Percentiles rank a stretch among this genome's conserved stretches.
Conservation (phyloP, 2,329 filamentous ascomycete species). For the Trichoderma koningii region DNA sequence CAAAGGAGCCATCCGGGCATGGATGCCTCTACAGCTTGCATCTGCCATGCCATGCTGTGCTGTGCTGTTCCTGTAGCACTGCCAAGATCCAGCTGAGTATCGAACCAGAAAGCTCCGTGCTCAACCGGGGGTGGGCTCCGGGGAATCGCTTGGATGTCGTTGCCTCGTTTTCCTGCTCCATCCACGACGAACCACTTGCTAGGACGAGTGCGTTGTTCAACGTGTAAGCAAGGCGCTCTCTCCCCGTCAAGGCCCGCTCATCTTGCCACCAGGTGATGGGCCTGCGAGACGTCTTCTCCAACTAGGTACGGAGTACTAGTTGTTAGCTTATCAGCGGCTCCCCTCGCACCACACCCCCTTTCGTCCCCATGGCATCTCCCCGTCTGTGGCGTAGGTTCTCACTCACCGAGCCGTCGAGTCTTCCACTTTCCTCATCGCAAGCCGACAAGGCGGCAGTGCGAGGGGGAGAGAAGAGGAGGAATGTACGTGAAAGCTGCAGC, state of each 20-base stretch:
- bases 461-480: background rate
- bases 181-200: slow-evolving; percentile 24
- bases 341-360: slow-evolving; percentile 8
- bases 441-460: background rate
- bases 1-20: slow-evolving; percentile 9
- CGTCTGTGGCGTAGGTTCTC: slow-evolving; percentile 1
- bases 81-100: slow-evolving; percentile 17
- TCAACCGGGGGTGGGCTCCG: background rate
- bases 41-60: slow-evolving; percentile 13
- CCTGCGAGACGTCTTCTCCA: slow-evolving; percentile 17
- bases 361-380: slow-evolving; percentile 12
- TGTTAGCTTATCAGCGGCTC: slow-evolving; percentile 26
- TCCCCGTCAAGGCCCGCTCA: slow-evolving; percentile 21
- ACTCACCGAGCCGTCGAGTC: slow-evolving; percentile 9
- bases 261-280: slow-evolving; percentile 22
- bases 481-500: slow-evolving; percentile 5
- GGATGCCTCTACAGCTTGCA: slow-evolving; percentile 25
- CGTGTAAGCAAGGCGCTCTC: slow-evolving; percentile 16
- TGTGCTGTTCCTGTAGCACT: slow-evolving; percentile 21
- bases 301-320: slow-evolving; percentile 25
- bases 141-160: slow-evolving; percentile 13
- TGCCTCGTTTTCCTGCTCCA: slow-evolving; percentile 16
- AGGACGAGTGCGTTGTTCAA: slow-evolving; percentile 19
- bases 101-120: slow-evolving; percentile 7
- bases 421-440: background rate